Conservation (phyloP, 495 filamentous ascomycete species). For the Cudoniella acicularis region DNA sequence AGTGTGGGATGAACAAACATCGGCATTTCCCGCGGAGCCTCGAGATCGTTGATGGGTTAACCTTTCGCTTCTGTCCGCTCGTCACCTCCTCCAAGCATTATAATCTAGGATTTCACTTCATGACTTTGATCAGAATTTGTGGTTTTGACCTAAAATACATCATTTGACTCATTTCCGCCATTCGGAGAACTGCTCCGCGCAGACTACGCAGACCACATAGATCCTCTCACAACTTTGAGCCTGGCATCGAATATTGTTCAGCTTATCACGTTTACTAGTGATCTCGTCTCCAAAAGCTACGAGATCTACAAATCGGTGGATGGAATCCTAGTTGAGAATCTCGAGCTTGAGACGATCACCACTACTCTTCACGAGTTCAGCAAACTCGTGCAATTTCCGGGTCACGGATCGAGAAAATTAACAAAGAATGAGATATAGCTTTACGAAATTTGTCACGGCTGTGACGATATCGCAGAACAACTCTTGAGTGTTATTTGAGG, state of each 20-base stretch:
- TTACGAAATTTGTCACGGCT: not conserved
- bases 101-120: too few relatives aligned
- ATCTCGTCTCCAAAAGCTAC: constrained; percentile 4
- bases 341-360: not conserved
- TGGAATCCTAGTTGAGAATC: not conserved
- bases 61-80: too few relatives aligned
- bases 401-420: not conserved
- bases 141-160: too few relatives aligned
- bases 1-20: too few relatives aligned
- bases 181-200: not conserved
- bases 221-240: constrained; percentile 6
- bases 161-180: too few relatives aligned
- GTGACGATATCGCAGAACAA: not conserved
- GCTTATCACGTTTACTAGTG: constrained; percentile 7
- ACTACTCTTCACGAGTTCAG: not conserved
- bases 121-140: too few relatives aligned
- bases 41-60: too few relatives aligned
- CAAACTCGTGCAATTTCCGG: not conserved
- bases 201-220: constrained; percentile 3
- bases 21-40: too few relatives aligned
- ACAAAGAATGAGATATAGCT: not conserved
- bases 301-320: constrained; percentile 11
- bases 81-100: too few relatives aligned
- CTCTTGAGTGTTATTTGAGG: not conserved
- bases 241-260: constrained; percentile 9